Evolutionary conservation across 805 yeast species (phyloP).

Genomic region (Lachancea mirantina): DNA sequence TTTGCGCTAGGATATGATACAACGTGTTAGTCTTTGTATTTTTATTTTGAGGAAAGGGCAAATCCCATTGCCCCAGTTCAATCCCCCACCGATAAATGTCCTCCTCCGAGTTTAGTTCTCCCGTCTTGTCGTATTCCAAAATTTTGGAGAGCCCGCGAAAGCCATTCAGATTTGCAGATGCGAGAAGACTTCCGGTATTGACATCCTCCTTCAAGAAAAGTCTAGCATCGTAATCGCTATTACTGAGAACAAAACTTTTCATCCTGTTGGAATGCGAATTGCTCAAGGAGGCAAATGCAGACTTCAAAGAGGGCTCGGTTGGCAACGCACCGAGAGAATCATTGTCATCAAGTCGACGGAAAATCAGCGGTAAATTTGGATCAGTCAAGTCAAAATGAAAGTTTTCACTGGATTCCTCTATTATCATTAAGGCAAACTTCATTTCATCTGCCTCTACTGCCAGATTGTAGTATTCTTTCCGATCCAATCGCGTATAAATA

Average conservation of each 20-base stretch:
- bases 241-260: constrained; percentile 45
- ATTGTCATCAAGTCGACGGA: constrained; percentile 47
- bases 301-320: constrained; percentile 43
- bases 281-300: constrained; percentile 40
- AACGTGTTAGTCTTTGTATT: constrained; percentile 39
- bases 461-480: constrained; percentile 11
- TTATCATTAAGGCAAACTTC: constrained; percentile 30
- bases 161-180: constrained; percentile 44
- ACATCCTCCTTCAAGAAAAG: constrained; percentile 1
- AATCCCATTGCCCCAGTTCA: constrained; percentile 73
- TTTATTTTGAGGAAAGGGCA: constrained; percentile 41
- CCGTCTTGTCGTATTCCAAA: no score
- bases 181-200: constrained; percentile 19
- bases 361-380: constrained; percentile 30
- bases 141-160: constrained; percentile 47
- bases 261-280: constrained; percentile 28
- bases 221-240: constrained; percentile 45
- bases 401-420: constrained; percentile 32
- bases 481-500: constrained; percentile 20
- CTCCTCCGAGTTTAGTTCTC: constrained; percentile 25
- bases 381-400: no score
- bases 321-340: constrained; percentile 67
- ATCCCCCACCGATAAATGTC: constrained; percentile 57
- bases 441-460: constrained; percentile 21
- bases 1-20: no score